Percentiles rank a stretch among this genome's conserved stretches.
phyloP scores from a whole-genome alignment of 2,329 filamentous ascomycete species.

The Furcasterigmium sp. region DNA sequence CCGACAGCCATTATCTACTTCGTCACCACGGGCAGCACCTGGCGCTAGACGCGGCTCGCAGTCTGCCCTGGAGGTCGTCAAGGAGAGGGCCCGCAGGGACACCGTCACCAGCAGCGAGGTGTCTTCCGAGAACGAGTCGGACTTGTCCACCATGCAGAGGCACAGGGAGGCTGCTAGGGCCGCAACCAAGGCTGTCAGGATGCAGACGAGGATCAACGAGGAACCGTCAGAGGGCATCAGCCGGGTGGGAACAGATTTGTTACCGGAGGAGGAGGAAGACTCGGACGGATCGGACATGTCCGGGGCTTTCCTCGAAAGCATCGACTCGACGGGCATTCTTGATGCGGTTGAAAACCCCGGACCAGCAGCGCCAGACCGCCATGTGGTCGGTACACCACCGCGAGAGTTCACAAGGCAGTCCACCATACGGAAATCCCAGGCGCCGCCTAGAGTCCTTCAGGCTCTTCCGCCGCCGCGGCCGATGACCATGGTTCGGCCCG shows the following conservation, averaged over 20 bases:
- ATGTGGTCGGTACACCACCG: slow-evolving; percentile 60
- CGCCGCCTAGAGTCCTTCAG: slow-evolving; percentile 53
- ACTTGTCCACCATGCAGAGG: slow-evolving; percentile 59
- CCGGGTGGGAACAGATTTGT: slow-evolving; percentile 42
- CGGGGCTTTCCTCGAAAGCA: slow-evolving; percentile 60
- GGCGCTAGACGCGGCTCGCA: slow-evolving; percentile 61
- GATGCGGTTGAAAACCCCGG: slow-evolving; percentile 56
- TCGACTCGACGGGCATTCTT: slow-evolving; percentile 68
- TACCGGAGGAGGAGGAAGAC: slow-evolving; percentile 55
- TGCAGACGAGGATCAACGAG: slow-evolving; percentile 47
- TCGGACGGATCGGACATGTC: slow-evolving; percentile 59
- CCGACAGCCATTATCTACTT: slow-evolving; percentile 43
- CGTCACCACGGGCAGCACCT: slow-evolving; percentile 41
- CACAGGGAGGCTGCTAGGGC: slow-evolving; percentile 57
- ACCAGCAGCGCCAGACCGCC: slow-evolving; percentile 47
- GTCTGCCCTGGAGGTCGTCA: slow-evolving; percentile 64
- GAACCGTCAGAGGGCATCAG: slow-evolving; percentile 38
- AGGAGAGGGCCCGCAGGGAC: slow-evolving; percentile 64
- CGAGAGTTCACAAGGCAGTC: slow-evolving; percentile 56
- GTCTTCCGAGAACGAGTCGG: slow-evolving; percentile 76
- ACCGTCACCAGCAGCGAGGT: slow-evolving; percentile 80
- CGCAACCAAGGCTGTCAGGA: slow-evolving; percentile 46
- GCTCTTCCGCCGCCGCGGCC: slow-evolving; percentile 68
- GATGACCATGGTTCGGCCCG: slow-evolving; percentile 54
- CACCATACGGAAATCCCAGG: slow-evolving; percentile 57